These are phyloP conservation scores for Lyophyllum decastes DNA, from an alignment of 768 basidiomycete species.

Conservation along the genomic window DNA sequence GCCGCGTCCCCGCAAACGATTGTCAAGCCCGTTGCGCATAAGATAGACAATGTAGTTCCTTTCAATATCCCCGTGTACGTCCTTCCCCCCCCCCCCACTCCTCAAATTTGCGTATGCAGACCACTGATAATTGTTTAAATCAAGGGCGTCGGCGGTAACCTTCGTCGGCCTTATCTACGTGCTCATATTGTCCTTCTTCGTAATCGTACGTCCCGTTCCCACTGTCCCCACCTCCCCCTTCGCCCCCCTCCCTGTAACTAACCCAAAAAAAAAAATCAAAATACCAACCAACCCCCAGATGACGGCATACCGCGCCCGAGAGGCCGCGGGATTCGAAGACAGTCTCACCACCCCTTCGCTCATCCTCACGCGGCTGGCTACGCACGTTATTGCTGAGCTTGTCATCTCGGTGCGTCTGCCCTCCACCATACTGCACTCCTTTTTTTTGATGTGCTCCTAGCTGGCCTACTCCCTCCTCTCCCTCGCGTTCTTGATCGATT, in stretches of 20 bases:
- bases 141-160: slow-evolving; percentile 53
- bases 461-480: slow-evolving; percentile 64
- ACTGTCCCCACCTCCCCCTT: too few species aligned
- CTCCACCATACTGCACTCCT: too few species aligned
- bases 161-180: slow-evolving; percentile 62
- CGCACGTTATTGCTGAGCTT: slow-evolving; percentile 36
- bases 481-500: slow-evolving; percentile 61
- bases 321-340: slow-evolving; percentile 35
- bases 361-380: slow-evolving; percentile 32
- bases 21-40: slow-evolving; percentile 48
- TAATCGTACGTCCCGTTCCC: slow-evolving; percentile 31
- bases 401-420: slow-evolving; percentile 34
- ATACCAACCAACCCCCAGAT: background rate
- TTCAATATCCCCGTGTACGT: slow-evolving; percentile 66
- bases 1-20: slow-evolving; percentile 52
- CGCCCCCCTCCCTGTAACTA: too few species aligned
- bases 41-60: slow-evolving; percentile 51
- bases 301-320: slow-evolving; percentile 35
- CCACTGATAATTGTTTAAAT: too few species aligned
- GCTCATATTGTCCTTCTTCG: slow-evolving; percentile 38
- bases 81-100: background rate
- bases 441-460: too few species aligned
- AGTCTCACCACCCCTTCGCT: slow-evolving; percentile 33
- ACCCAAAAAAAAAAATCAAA: background rate
- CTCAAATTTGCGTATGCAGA: too few species aligned